Conservation (phyloP, 768 basidiomycete species). For the Tulasnella sp. region DNA sequence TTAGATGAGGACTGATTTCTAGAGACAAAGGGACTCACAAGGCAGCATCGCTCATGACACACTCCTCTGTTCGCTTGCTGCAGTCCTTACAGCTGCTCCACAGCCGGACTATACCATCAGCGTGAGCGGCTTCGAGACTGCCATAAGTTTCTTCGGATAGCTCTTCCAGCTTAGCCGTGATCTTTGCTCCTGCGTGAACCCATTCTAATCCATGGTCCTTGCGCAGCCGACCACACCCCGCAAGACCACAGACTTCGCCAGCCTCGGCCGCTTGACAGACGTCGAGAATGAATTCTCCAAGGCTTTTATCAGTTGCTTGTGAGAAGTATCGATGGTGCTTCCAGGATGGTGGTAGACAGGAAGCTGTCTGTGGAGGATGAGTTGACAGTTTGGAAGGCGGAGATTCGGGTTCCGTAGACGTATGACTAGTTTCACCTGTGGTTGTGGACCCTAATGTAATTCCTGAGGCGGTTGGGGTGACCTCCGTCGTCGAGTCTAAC, state of each 20-base stretch:
- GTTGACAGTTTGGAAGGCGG: conserved; percentile 29
- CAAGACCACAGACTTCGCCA: conserved; percentile 30
- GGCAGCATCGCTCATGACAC: conserved; percentile 47
- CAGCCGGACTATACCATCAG: conserved; percentile 38
- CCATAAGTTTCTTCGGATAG: background rate
- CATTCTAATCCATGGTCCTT: conserved; percentile 48
- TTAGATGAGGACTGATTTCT: conserved; percentile 1
- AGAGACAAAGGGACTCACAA: conserved; percentile 43
- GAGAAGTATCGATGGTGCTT: conserved; percentile 51
- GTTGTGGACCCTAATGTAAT: background rate
- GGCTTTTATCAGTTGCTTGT: conserved; percentile 34
- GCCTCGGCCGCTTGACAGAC: conserved; percentile 6
- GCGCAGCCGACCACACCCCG: conserved; percentile 33
- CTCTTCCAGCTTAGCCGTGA: conserved; percentile 32
- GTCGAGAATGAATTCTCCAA: conserved; percentile 45
- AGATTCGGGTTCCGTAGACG: conserved; percentile 17
- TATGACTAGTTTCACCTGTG: conserved; percentile 2
- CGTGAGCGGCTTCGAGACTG: background rate
- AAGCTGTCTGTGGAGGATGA: conserved; percentile 24
- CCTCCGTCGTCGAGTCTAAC: background rate
- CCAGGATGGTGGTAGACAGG: conserved; percentile 50
- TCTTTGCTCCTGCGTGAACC: conserved; percentile 38
- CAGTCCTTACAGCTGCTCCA: conserved; percentile 55
- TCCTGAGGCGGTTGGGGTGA: background rate
- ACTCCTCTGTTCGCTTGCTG: conserved; percentile 37